Conservation (phyloP, 345 rosid species). For the Camelina sativa region DNA sequence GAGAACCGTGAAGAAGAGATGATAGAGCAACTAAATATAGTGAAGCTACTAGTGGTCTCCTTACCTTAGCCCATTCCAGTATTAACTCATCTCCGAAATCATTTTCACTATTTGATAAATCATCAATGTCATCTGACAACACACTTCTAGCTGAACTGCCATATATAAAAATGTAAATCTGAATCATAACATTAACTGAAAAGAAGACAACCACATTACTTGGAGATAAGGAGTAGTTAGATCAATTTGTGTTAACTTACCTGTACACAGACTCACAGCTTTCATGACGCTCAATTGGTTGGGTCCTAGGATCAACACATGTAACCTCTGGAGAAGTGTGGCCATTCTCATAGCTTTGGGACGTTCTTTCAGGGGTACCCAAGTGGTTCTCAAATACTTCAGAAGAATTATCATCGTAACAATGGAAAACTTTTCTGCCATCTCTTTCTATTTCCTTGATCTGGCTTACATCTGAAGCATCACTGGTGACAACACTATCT, state of each 20-base stretch:
- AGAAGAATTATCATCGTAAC: conserved; percentile 67
- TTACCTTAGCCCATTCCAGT: conserved; percentile 95
- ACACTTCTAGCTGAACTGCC: conserved; percentile 95
- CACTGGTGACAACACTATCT: conserved; percentile 65
- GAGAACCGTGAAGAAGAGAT: conserved; percentile 32
- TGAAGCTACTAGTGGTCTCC: conserved; percentile 42
- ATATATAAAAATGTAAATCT: conserved; percentile 55
- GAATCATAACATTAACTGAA: conserved; percentile 29
- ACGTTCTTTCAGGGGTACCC: conserved; percentile 58
- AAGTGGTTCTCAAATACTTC: conserved; percentile 67
- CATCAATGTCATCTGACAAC: conserved; percentile 74
- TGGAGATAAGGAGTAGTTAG: conserved; percentile 10
- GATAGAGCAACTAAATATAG: conserved; percentile 9
- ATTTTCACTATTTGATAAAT: conserved; percentile 57
- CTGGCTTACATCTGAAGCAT: conserved; percentile 71
- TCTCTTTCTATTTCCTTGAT: conserved; percentile 65
- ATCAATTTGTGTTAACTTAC: conserved; percentile 45
- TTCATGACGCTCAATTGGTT: conserved; percentile 60
- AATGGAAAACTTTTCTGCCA: conserved; percentile 51
- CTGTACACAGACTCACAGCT: conserved; percentile 82
- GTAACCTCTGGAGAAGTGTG: conserved; percentile 71
- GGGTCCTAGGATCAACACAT: conserved; percentile 48
- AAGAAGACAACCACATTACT: background rate
- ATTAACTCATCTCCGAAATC: conserved; percentile 71
- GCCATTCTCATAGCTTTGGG: conserved; percentile 58